phyloP scores from a whole-genome alignment of 352 stramenopile species.

The Phytophthora vignae region DNA sequence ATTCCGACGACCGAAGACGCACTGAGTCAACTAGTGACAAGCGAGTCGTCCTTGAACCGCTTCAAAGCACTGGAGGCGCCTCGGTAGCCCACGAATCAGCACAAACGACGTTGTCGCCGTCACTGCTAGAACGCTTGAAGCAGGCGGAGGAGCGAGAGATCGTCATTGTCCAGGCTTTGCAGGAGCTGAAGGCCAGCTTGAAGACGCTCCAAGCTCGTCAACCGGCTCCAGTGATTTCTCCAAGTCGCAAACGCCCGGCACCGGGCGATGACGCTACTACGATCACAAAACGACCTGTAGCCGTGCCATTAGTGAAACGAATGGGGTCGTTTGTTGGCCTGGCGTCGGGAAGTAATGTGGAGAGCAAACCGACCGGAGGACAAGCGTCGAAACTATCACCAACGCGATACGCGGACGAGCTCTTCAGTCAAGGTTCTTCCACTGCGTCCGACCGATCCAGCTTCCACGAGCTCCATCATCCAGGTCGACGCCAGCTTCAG shows the following conservation, averaged over 20 bases:
- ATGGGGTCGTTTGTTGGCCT: slow-evolving; percentile 31
- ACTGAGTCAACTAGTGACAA: not conserved
- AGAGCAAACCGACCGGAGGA: slow-evolving; percentile 7
- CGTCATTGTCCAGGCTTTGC: slow-evolving; percentile 24
- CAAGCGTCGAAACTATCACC: slow-evolving; percentile 21
- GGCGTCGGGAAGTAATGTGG: slow-evolving; percentile 5
- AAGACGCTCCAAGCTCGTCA: slow-evolving; percentile 11
- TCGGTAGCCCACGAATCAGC: not conserved
- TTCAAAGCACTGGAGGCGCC: not conserved
- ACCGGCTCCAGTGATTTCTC: not conserved
- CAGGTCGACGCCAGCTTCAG: not conserved
- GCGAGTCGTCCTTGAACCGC: not conserved
- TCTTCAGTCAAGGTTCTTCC: slow-evolving; percentile 19
- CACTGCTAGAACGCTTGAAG: slow-evolving; percentile 24
- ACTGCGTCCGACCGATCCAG: not conserved
- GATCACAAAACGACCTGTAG: not conserved
- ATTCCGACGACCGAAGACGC: not conserved
- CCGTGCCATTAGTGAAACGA: slow-evolving; percentile 22
- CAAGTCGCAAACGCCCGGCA: slow-evolving; percentile 2
- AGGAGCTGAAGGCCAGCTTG: slow-evolving; percentile 31
- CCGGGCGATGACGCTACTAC: slow-evolving; percentile 14
- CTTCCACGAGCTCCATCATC: not conserved
- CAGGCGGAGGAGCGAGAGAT: slow-evolving; percentile 37
- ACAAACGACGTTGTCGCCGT: not conserved
- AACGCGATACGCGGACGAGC: slow-evolving; percentile 38